Percentiles rank a stretch among this genome's conserved stretches.
These are phyloP conservation scores for Galerina sulciceps DNA, from an alignment of 768 basidiomycete genomes.

Conservation along the genomic window DNA sequence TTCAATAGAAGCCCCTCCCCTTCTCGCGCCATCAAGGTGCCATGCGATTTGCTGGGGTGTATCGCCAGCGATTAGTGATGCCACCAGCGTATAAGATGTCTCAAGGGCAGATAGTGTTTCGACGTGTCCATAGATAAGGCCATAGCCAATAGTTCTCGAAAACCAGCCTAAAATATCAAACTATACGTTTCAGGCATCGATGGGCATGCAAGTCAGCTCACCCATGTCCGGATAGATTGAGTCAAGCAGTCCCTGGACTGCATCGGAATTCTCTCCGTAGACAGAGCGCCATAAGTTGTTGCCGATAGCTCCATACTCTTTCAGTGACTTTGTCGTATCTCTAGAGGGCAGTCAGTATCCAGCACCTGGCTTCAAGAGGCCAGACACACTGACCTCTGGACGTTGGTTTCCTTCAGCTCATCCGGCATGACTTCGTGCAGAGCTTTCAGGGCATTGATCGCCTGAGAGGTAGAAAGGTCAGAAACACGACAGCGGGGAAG, in stretches of 20 bases:
- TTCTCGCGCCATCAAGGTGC: conserved; percentile 62
- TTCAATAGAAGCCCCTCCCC: conserved; percentile 56
- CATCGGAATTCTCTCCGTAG: conserved; percentile 59
- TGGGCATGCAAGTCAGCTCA: conserved; percentile 28
- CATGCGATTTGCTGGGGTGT: conserved; percentile 67
- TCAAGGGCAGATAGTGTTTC: conserved; percentile 53
- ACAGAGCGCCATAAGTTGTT: conserved; percentile 46
- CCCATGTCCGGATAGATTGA: conserved; percentile 68
- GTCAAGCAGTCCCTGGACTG: conserved; percentile 51
- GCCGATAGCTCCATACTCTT: conserved; percentile 48
- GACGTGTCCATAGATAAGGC: conserved; percentile 54
- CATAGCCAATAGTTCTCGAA: conserved; percentile 58
- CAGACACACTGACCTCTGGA: conserved; percentile 42
- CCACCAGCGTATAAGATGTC: conserved; percentile 63
- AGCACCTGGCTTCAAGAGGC: background rate
- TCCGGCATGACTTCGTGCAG: conserved; percentile 57
- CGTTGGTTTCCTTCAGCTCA: conserved; percentile 49
- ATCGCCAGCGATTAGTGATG: conserved; percentile 64
- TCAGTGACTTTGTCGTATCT: conserved; percentile 42
- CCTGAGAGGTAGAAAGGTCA: conserved; percentile 31
- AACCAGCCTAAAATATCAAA: conserved; percentile 49
- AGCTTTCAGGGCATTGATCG: conserved; percentile 60
- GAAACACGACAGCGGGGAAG: background rate
- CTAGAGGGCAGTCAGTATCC: conserved; percentile 29
- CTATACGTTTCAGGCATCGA: background rate